Base-by-base conservation (phyloP, 306 rosid genomes). In the Fagus crenata region DNA sequence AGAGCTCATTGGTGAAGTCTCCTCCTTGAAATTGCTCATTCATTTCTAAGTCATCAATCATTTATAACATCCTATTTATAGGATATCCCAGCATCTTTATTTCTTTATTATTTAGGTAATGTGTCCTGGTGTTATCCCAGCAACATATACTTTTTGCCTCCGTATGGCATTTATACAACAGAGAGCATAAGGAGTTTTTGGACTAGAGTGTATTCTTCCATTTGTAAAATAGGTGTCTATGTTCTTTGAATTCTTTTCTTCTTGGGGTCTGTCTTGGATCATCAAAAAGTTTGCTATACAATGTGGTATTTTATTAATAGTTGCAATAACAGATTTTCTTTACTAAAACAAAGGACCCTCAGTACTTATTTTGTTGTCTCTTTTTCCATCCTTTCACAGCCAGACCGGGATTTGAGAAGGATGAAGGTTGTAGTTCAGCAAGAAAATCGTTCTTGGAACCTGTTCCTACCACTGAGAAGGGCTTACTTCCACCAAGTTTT, bases 401-500 rank as follows among this genome's bases (percentile, higher is more conserved):
- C 59, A 89, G 96, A 81, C 99, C 99, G 0, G 99, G 92, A 81
- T 95, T 92, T 78, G 87, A 88, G 53, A 87, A 73, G 86, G 84
- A 90, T 11, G 97, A 86, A 82, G 84, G 84, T 32, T 72, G 90
- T 78, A 82, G 84, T 80, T 84, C 93, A 3, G 70, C 87, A 6
- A 80, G 67, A 51, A 88, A 89, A 79, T 83, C 92, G 28, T 81
- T 11, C 77, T 53, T 90, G 76, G 97, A 95, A 22, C 97, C 97
- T 1, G 82, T 87, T 78, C 97, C 97, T 35, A 79, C 84, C n/a
- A 82, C 90, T 2, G 96, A 92, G 32, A 81, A 78, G 9, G 99
- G 99, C 31, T 72, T 76, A 35, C 90, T 95, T 72, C 89, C 93
- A 1, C 54, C 89, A 6, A 90, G 82, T 55, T 88, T 71, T 22